Conservation (phyloP, 352 stramenopile species). For the Phytopythium montanum region DNA sequence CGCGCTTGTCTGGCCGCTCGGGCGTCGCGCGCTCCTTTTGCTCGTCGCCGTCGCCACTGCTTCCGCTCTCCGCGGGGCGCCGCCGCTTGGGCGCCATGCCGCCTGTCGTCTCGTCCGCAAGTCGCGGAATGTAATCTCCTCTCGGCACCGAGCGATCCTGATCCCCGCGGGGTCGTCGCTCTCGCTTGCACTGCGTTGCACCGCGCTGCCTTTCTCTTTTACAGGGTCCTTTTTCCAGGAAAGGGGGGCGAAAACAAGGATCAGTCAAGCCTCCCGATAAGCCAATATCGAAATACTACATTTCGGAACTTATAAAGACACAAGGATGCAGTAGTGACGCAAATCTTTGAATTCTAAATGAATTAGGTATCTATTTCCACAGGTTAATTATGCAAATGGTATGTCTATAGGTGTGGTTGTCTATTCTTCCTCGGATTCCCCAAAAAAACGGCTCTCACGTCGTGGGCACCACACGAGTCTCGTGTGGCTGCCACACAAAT, state of each 20-base stretch:
- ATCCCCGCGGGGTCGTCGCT: neutral
- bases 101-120: neutral
- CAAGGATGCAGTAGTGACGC: no score
- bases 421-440: no score
- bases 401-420: no score
- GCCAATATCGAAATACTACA: no score
- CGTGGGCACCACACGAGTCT: no score
- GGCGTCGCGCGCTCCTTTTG: conserved; percentile 4
- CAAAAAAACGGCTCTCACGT: conserved; percentile 24
- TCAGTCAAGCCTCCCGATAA: no score
- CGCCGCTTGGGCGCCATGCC: conserved; percentile 6
- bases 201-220: conserved; percentile 2
- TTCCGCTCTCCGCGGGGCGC: neutral
- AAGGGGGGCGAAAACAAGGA: no score
- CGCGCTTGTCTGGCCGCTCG: conserved; percentile 4
- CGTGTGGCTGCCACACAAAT: conserved; percentile 8
- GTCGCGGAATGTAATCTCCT: neutral
- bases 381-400: no score
- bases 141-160: neutral
- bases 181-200: neutral
- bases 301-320: no score
- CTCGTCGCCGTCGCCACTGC: conserved; percentile 11
- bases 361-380: no score
- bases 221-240: neutral
- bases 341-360: no score